Evolutionary conservation across 1,284 basidiomycete genomes (phyloP).

Genomic region (Marasmius sp.): DNA sequence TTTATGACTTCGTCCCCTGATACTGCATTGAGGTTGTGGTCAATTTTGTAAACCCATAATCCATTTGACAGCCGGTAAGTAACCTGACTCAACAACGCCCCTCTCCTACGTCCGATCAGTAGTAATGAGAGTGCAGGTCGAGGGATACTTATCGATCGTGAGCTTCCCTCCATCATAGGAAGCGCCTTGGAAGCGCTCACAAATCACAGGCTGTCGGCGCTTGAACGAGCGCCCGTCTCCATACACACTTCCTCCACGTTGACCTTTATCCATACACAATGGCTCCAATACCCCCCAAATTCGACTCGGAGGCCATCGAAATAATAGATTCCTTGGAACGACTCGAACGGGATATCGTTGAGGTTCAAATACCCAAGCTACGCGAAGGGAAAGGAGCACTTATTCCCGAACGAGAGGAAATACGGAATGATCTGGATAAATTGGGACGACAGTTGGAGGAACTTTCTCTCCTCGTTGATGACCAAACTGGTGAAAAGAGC

Average conservation of each 20-base stretch:
- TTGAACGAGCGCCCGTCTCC: too few relatives aligned
- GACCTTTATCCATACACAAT: conserved; percentile 35
- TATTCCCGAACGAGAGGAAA: conserved; percentile 69
- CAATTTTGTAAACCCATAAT: too few relatives aligned
- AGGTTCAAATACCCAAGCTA: conserved; percentile 77
- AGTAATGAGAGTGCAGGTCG: too few relatives aligned
- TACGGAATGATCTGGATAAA: conserved; percentile 71
- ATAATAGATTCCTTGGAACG: conserved; percentile 55
- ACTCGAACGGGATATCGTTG: conserved; percentile 59
- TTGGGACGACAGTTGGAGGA: conserved; percentile 68
- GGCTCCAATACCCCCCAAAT: conserved; percentile 58
- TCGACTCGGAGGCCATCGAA: conserved; percentile 49
- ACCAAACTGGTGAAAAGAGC: conserved; percentile 59
- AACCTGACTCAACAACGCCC: too few relatives aligned
- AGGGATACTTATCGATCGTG: too few relatives aligned
- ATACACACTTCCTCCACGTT: neutral
- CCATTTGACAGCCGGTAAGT: too few relatives aligned
- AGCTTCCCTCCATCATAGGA: too few relatives aligned
- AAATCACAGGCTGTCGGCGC: too few relatives aligned
- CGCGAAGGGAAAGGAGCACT: conserved; percentile 65
- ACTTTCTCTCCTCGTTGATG: conserved; percentile 64
- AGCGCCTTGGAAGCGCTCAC: too few relatives aligned
- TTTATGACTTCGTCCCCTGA: too few relatives aligned
- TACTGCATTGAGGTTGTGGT: too few relatives aligned
- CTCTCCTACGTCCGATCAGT: too few relatives aligned